Percentiles rank a stretch among this genome's conserved stretches.
These are phyloP conservation scores for Aspergillus glaucus DNA, from an alignment of 2,329 filamentous ascomycete genomes.

Conservation along the genomic window DNA sequence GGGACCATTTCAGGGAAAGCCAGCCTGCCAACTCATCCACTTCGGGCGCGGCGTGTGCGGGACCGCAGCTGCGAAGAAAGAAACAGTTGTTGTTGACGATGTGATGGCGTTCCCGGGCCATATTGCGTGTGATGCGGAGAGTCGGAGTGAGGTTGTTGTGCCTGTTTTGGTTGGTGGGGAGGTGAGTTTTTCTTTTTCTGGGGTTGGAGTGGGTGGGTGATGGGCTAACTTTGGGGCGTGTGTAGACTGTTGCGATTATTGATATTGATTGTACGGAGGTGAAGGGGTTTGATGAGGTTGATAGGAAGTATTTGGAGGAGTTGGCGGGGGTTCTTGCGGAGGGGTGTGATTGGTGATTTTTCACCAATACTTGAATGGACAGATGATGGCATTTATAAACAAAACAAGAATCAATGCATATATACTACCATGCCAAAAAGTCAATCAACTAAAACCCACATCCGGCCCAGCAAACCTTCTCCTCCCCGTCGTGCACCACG, in stretches of 20 bases:
- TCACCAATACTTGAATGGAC: no score
- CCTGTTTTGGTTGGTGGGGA: conserved; percentile 37
- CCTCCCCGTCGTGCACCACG: conserved; percentile 48
- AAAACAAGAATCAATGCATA: no score
- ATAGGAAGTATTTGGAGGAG: conserved; percentile 37
- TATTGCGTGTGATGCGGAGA: conserved; percentile 46
- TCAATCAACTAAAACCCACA: conserved; percentile 6
- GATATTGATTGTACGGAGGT: conserved; percentile 43
- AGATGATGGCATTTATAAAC: no score
- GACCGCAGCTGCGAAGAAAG: conserved; percentile 33
- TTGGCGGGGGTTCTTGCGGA: conserved; percentile 36
- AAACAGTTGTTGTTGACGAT: conserved; percentile 40
- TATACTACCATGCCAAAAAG: no score
- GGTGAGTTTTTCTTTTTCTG: conserved; percentile 21
- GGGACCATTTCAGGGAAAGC: conserved; percentile 44
- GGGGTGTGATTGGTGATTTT: conserved; percentile 36
- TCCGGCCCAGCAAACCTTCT: conserved; percentile 47
- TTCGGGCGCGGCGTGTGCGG: conserved; percentile 45
- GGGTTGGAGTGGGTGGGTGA: background rate
- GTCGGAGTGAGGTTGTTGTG: conserved; percentile 46
- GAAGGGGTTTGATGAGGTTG: conserved; percentile 40
- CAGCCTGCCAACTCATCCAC: conserved; percentile 43
- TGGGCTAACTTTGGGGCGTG: conserved; percentile 1
- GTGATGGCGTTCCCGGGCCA: conserved; percentile 42
- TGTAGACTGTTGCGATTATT: conserved; percentile 43